Evolutionary conservation across 2,329 filamentous ascomycete species (phyloP).

Genomic region (Fusarium sarcochroum): DNA sequence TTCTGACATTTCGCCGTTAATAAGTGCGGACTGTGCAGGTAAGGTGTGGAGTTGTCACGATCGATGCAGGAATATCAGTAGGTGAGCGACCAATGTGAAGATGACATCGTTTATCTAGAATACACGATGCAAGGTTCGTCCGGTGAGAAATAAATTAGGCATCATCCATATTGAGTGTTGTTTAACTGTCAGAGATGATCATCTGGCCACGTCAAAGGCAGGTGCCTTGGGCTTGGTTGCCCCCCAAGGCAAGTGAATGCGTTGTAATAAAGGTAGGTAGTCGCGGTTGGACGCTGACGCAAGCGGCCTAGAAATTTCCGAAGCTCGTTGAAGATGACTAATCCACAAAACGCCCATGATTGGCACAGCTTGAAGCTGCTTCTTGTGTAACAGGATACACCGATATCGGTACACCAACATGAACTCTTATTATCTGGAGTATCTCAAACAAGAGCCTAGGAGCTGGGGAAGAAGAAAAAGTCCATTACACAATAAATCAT

Average conservation of each 20-base stretch:
- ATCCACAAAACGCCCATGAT: slow-evolving; percentile 11
- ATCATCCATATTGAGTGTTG: not conserved
- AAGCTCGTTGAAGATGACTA: slow-evolving; percentile 39
- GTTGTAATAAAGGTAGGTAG: not conserved
- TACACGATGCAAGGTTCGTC: not conserved
- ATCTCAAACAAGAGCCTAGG: too few relatives aligned
- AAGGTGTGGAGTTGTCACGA: slow-evolving; percentile 18
- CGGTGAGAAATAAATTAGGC: not conserved
- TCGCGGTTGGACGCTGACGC: slow-evolving; percentile 30
- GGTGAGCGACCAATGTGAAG: slow-evolving; percentile 2
- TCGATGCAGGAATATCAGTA: slow-evolving; percentile 5
- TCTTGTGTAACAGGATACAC: not conserved
- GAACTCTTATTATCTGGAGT: not conserved
- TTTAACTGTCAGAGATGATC: slow-evolving; percentile 1
- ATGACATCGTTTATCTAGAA: slow-evolving; percentile 15
- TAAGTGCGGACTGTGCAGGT: slow-evolving; percentile 8
- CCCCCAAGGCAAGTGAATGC: slow-evolving; percentile 23
- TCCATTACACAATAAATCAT: too few relatives aligned
- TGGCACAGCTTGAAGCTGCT: not conserved
- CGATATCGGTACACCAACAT: not conserved
- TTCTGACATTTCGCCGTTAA: slow-evolving; percentile 40
- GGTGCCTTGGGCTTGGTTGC: slow-evolving; percentile 43
- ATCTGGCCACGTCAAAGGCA: slow-evolving; percentile 43
- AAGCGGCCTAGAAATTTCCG: slow-evolving; percentile 47
- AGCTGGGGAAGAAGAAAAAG: too few relatives aligned